A percentile compares a stretch with the other conserved stretches of the same genome.
Conservation (phyloP, 2,329 filamentous ascomycete genomes). For the Lasiodiplodia citricola region DNA sequence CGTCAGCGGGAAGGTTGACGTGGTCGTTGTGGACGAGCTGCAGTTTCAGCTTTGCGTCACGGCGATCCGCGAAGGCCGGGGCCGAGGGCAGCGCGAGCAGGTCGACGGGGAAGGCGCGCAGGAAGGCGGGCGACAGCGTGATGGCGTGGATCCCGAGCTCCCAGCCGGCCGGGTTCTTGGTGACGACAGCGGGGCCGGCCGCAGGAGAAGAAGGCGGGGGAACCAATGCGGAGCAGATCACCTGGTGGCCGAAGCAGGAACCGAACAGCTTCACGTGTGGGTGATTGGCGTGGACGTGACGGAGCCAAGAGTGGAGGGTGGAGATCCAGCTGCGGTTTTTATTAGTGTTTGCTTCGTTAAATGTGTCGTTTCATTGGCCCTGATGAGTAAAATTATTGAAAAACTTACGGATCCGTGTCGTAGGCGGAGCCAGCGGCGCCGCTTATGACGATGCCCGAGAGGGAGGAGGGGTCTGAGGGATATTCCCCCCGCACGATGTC, state of each 20-base stretch:
- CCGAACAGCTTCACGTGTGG: constrained; percentile 50
- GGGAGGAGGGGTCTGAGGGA: constrained; percentile 36
- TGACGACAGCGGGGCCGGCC: constrained; percentile 48
- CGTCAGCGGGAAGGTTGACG: constrained; percentile 31
- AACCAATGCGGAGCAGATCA: constrained; percentile 59
- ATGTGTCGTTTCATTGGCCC: not conserved
- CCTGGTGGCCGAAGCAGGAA: constrained; percentile 51
- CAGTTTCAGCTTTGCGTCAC: constrained; percentile 32
- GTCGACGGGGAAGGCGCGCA: constrained; percentile 48
- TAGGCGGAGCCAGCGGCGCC: constrained; percentile 37
- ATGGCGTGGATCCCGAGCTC: constrained; percentile 58
- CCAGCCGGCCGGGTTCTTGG: constrained; percentile 52
- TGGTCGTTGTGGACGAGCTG: constrained; percentile 51
- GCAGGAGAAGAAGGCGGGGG: constrained; percentile 47
- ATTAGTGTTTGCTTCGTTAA: constrained; percentile 27
- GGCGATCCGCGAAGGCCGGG: constrained; percentile 3
- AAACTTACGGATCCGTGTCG: constrained; percentile 28
- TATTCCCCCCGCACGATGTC: constrained; percentile 45
- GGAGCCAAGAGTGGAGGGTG: constrained; percentile 58
- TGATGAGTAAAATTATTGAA: not conserved
- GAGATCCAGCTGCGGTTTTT: constrained; percentile 33
- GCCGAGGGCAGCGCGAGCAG: constrained; percentile 44
- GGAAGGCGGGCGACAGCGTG: constrained; percentile 43
- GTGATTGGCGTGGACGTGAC: constrained; percentile 59
- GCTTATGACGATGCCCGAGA: constrained; percentile 48